A percentile compares a stretch with the other conserved stretches of the same genome.
These are phyloP conservation scores for Cenchrus fungigraminus DNA, from an alignment of 176 grass and related monocot genomes.

Conservation along the genomic window DNA sequence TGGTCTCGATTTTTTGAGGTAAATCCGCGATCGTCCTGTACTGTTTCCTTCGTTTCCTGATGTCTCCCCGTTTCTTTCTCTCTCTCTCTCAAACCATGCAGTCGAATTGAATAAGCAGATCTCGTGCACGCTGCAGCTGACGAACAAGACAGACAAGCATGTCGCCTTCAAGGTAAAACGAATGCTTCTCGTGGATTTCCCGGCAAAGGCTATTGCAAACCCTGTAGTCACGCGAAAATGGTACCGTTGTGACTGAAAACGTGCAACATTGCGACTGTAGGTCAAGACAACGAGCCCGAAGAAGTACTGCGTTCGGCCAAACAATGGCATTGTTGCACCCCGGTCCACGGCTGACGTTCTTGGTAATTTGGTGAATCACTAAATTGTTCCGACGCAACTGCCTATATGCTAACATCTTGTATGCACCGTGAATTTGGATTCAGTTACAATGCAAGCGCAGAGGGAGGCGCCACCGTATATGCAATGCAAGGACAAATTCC, in stretches of 20 bases:
- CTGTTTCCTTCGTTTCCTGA: neutral
- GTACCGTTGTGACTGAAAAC: neutral
- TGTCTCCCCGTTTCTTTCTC: neutral
- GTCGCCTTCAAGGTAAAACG: slow-evolving; percentile 80
- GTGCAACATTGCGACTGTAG: slow-evolving; percentile 44
- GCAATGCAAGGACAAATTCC: slow-evolving; percentile 97
- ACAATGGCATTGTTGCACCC: slow-evolving; percentile 81
- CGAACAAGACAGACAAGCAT: slow-evolving; percentile 72
- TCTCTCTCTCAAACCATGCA: slow-evolving; percentile 37
- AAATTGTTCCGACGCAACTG: neutral
- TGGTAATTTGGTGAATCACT: slow-evolving; percentile 51
- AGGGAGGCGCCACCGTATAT: slow-evolving; percentile 69
- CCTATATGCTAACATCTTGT: neutral
- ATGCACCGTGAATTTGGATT: slow-evolving; percentile 27
- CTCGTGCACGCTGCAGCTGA: slow-evolving; percentile 78
- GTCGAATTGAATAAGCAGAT: slow-evolving; percentile 90
- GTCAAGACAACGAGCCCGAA: slow-evolving; percentile 97
- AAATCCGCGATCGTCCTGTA: neutral
- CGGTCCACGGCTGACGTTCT: slow-evolving; percentile 70
- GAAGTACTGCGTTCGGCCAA: slow-evolving; percentile 96
- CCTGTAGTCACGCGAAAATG: slow-evolving; percentile 16
- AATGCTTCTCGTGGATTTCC: slow-evolving; percentile 1
- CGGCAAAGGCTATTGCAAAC: neutral
- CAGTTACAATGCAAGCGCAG: slow-evolving; percentile 99
- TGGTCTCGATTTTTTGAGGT: neutral